A percentile compares a stretch with the other conserved stretches of the same genome.
Conservation (phyloP, 352 stramenopile species). For the Blastocystis sp. region DNA sequence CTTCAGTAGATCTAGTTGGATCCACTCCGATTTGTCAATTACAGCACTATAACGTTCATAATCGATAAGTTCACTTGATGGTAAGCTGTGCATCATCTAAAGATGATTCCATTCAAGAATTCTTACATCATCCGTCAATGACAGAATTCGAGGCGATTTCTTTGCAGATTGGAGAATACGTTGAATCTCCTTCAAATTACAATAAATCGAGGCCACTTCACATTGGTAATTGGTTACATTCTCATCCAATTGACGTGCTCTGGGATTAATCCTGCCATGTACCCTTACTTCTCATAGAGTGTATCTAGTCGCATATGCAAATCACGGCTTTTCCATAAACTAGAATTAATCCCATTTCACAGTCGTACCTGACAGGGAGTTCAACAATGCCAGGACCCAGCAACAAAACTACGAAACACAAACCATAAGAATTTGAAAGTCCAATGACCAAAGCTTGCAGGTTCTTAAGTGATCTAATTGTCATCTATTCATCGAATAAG, state of each 20-base stretch:
- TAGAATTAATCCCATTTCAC: not conserved
- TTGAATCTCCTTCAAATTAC: conserved; percentile 29
- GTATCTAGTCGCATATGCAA: not conserved
- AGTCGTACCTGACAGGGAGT: conserved; percentile 23
- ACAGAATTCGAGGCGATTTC: not conserved
- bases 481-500: not conserved
- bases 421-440: conserved; percentile 58
- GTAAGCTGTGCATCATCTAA: conserved; percentile 35
- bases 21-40: conserved; percentile 37
- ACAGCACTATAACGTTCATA: not conserved
- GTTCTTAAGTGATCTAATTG: not conserved
- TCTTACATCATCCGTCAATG: not conserved
- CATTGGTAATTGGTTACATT: conserved; percentile 32
- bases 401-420: conserved; percentile 44
- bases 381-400: conserved; percentile 45
- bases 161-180: conserved; percentile 29
- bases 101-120: not conserved
- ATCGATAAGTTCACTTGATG: conserved; percentile 22
- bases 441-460: conserved; percentile 42
- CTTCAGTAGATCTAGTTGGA: not conserved
- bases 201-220: conserved; percentile 26
- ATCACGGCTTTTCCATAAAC: conserved; percentile 48
- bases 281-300: conserved; percentile 20
- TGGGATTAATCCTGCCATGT: not conserved
- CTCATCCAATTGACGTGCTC: conserved; percentile 18